Conservation (phyloP, 2,329 filamentous ascomycete genomes). For the Elsinoe arachidis region DNA sequence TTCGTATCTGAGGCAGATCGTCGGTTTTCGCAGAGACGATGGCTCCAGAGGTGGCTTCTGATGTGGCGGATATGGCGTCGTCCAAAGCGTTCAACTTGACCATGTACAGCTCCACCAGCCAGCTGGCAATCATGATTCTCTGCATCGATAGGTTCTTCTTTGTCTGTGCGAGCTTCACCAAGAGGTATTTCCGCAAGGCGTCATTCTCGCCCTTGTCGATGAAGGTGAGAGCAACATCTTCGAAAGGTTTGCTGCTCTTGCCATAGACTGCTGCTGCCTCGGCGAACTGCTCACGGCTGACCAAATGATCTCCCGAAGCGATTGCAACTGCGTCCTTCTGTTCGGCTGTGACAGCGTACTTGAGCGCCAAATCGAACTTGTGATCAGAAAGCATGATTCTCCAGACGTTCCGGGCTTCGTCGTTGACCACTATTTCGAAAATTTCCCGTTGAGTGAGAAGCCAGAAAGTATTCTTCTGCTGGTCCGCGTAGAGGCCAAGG, state of each 20-base stretch:
- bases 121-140: conserved; percentile 86
- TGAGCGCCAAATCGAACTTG: conserved; percentile 79
- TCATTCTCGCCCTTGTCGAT: conserved; percentile 87
- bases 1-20: conserved; percentile 60
- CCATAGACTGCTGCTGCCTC: conserved; percentile 89
- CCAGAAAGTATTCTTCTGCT: conserved; percentile 96
- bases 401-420: conserved; percentile 91
- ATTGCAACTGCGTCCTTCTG: conserved; percentile 90
- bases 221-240: conserved; percentile 85
- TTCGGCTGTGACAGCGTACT: conserved; percentile 67
- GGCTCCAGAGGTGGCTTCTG: conserved; percentile 61
- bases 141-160: conserved; percentile 87
- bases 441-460: conserved; percentile 86
- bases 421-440: conserved; percentile 81
- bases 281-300: conserved; percentile 68
- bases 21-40: conserved; percentile 58
- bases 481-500: conserved; percentile 78
- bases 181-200: conserved; percentile 78
- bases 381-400: conserved; percentile 81
- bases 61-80: conserved; percentile 83
- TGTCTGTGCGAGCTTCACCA: conserved; percentile 71
- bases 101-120: conserved; percentile 96
- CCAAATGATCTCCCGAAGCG: conserved; percentile 81
- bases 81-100: conserved; percentile 90
- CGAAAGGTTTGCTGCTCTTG: conserved; percentile 92